Evolutionary conservation across 441 rosid genomes (phyloP).

Genomic region (Brassica hybrid): DNA sequence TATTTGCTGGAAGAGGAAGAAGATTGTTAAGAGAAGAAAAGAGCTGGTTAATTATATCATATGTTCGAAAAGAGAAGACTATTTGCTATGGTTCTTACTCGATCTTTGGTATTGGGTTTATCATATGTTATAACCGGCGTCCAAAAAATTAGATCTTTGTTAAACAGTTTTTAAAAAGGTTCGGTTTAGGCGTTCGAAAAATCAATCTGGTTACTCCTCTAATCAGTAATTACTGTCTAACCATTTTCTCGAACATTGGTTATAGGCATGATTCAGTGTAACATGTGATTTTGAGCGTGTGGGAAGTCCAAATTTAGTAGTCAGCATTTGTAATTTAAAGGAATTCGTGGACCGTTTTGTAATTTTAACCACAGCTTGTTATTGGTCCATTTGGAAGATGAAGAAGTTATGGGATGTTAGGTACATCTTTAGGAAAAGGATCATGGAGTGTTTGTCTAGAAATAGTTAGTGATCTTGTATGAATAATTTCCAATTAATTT

Average conservation of each 20-base stretch:
- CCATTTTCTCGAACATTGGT: no score
- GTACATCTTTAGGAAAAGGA: neutral
- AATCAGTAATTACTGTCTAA: no score
- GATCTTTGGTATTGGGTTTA: slow-evolving; percentile 13
- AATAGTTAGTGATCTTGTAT: neutral
- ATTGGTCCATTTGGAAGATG: neutral
- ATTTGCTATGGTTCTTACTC: slow-evolving; percentile 15
- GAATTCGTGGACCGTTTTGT: neutral
- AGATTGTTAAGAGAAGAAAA: slow-evolving; percentile 27
- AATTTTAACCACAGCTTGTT: no score
- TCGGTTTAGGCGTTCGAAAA: no score
- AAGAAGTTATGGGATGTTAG: neutral
- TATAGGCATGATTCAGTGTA: no score
- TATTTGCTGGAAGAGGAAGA: slow-evolving; percentile 54
- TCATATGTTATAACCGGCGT: neutral
- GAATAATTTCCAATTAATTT: no score
- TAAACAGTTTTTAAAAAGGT: no score
- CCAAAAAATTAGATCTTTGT: no score
- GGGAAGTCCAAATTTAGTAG: neutral
- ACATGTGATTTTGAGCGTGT: slow-evolving; percentile 1
- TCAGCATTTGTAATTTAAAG: slow-evolving; percentile 12
- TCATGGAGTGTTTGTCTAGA: neutral
- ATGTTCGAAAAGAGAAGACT: no score
- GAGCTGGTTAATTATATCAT: neutral
- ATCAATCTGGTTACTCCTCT: no score